Evolutionary conservation across 2,329 filamentous ascomycete species (phyloP).

Genomic region (Phyllosticta citribraziliensis): DNA sequence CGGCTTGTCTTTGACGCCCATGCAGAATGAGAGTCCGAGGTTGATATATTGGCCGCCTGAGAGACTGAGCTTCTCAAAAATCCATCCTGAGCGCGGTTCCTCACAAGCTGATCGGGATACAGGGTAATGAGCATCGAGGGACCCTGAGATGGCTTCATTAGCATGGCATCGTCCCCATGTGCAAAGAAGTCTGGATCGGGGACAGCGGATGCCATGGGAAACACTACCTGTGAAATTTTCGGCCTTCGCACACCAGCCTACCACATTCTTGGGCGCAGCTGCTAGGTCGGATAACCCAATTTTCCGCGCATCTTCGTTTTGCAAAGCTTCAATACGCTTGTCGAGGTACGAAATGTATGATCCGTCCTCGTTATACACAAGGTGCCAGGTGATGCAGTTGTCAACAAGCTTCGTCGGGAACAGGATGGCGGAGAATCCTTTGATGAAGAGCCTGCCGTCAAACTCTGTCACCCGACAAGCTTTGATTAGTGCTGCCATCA

Average conservation of each 20-base stretch:
- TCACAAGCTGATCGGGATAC: too few species aligned
- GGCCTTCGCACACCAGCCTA: background rate
- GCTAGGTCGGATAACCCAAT: background rate
- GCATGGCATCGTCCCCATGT: too few species aligned
- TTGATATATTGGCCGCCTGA: background rate
- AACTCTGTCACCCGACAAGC: background rate
- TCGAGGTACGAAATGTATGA: background rate
- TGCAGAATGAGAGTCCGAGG: background rate
- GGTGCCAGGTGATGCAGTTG: background rate
- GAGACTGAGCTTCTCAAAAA: background rate
- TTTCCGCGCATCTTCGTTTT: background rate
- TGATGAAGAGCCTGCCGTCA: background rate
- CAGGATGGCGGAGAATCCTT: background rate
- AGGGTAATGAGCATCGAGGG: too few species aligned
- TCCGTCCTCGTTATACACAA: background rate
- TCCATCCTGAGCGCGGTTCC: background rate
- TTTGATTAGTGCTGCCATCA: background rate
- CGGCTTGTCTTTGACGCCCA: background rate
- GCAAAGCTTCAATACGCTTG: background rate
- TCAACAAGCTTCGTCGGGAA: background rate
- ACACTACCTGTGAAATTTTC: too few species aligned
- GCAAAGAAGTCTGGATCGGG: too few species aligned
- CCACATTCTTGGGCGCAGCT: background rate
- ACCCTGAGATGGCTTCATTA: too few species aligned
- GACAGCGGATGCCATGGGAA: too few species aligned